Conservation (phyloP, 129 eudicot genomes). For the Sambucus nigra region DNA sequence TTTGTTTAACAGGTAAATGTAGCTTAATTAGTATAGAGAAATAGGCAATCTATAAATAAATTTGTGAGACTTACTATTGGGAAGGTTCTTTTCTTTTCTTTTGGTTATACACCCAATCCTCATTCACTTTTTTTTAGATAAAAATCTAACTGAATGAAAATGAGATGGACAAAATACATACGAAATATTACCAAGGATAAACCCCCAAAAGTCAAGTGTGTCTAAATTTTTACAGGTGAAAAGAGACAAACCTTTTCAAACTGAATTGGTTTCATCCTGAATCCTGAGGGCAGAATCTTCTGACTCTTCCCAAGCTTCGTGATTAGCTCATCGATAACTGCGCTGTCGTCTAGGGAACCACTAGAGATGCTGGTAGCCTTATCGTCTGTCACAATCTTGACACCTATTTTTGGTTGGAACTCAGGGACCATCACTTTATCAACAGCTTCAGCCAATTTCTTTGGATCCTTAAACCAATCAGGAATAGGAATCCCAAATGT, state of each 20-base stretch:
- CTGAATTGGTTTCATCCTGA: constrained; percentile 86
- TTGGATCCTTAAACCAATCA: constrained; percentile 71
- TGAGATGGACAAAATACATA: too few relatives aligned
- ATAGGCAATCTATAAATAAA: too few relatives aligned
- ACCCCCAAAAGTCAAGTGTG: not conserved
- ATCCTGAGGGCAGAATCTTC: constrained; percentile 44
- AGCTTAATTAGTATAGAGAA: too few relatives aligned
- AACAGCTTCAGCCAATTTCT: constrained; percentile 64
- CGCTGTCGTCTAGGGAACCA: constrained; percentile 77
- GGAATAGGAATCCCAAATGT: constrained; percentile 79
- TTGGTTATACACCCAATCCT: too few relatives aligned
- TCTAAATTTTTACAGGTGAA: constrained; percentile 1
- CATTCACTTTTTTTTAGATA: too few relatives aligned
- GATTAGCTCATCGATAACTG: constrained; percentile 58
- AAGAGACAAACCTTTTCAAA: constrained; percentile 65
- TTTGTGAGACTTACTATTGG: too few relatives aligned
- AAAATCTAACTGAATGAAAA: too few relatives aligned
- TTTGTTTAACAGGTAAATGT: too few relatives aligned
- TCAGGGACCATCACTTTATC: constrained; percentile 67
- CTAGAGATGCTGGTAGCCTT: constrained; percentile 66
- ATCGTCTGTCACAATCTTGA: constrained; percentile 81
- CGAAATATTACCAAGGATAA: too few relatives aligned
- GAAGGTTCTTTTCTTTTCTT: too few relatives aligned
- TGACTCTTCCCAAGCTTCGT: constrained; percentile 49
- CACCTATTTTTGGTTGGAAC: constrained; percentile 77